Evolutionary conservation across 306 rosid genomes (phyloP).

Genomic region (Rubus idaeus): DNA sequence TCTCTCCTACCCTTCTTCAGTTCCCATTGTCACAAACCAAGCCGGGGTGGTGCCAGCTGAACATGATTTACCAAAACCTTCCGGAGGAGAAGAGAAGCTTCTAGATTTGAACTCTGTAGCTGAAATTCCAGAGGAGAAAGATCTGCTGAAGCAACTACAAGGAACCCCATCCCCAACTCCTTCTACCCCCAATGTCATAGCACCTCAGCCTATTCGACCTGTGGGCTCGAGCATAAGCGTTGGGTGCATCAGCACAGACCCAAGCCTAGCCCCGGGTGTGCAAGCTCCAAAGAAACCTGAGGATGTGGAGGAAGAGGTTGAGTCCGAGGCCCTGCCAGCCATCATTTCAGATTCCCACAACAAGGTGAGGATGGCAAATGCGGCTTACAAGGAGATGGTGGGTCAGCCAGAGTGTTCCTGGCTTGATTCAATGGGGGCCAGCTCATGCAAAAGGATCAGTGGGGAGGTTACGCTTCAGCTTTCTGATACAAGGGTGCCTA

Average conservation of each 20-base stretch:
- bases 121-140: slow-evolving; percentile 69
- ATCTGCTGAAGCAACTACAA: slow-evolving; percentile 60
- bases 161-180: slow-evolving; percentile 16
- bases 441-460: slow-evolving; percentile 62
- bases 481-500: slow-evolving; percentile 45
- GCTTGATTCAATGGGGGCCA: slow-evolving; percentile 61
- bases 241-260: slow-evolving; percentile 53
- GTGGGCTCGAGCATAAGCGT: slow-evolving; percentile 70
- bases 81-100: slow-evolving; percentile 24
- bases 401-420: slow-evolving; percentile 89
- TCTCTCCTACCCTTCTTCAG: slow-evolving; percentile 41
- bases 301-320: slow-evolving; percentile 65
- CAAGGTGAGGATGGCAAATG: slow-evolving; percentile 73
- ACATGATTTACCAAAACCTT: slow-evolving; percentile 24
- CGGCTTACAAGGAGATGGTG: slow-evolving; percentile 83
- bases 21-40: slow-evolving; percentile 15
- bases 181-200: slow-evolving; percentile 35
- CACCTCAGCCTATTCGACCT: slow-evolving; percentile 80
- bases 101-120: slow-evolving; percentile 44
- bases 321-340: slow-evolving; percentile 64
- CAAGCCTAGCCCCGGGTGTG: neutral
- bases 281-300: slow-evolving; percentile 42
- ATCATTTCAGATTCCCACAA: slow-evolving; percentile 79
- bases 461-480: slow-evolving; percentile 70
- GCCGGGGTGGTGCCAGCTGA: slow-evolving; percentile 18